These are phyloP conservation scores for Saitoella complicata DNA, from an alignment of 805 yeast genomes.

Conservation along the genomic window DNA sequence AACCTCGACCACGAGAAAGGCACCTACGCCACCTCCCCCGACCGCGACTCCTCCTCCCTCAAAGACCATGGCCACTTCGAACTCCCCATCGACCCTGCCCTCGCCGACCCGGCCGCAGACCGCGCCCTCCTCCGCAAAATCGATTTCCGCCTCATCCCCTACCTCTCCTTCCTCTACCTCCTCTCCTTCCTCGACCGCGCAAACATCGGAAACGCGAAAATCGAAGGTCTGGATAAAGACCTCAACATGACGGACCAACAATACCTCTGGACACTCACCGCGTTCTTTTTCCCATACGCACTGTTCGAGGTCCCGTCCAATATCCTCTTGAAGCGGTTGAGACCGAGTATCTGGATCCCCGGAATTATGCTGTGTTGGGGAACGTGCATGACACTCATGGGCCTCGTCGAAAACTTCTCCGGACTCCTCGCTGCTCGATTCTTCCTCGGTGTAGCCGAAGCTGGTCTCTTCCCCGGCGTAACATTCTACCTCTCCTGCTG, in stretches of 20 bases:
- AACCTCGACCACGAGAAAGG: too few species aligned
- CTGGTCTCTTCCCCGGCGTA: constrained; percentile 64
- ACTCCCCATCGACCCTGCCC: too few species aligned
- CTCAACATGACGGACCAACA: too few species aligned
- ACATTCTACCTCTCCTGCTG: constrained; percentile 67
- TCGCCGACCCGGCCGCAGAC: too few species aligned
- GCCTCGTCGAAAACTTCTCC: constrained; percentile 36
- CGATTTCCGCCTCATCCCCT: constrained; percentile 30
- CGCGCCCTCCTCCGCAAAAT: constrained; percentile 21
- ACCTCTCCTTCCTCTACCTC: constrained; percentile 31
- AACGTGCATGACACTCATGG: constrained; percentile 29
- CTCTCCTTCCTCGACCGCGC: constrained; percentile 36
- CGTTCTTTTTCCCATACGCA: constrained; percentile 54
- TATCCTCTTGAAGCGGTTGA: constrained; percentile 61
- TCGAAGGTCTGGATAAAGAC: constrained; percentile 28
- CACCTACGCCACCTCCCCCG: too few species aligned
- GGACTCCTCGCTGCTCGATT: constrained; percentile 47
- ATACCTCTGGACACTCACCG: too few species aligned
- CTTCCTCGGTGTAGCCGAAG: constrained; percentile 50
- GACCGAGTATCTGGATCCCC: constrained; percentile 74
- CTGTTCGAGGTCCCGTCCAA: constrained; percentile 63
- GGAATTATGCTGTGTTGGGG: constrained; percentile 49
- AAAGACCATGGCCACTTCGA: too few species aligned
- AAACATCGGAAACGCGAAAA: constrained; percentile 38
- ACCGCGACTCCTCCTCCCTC: too few species aligned